These are phyloP conservation scores for Tylopilus subfusipes DNA, from an alignment of 768 basidiomycete species.

Conservation along the genomic window DNA sequence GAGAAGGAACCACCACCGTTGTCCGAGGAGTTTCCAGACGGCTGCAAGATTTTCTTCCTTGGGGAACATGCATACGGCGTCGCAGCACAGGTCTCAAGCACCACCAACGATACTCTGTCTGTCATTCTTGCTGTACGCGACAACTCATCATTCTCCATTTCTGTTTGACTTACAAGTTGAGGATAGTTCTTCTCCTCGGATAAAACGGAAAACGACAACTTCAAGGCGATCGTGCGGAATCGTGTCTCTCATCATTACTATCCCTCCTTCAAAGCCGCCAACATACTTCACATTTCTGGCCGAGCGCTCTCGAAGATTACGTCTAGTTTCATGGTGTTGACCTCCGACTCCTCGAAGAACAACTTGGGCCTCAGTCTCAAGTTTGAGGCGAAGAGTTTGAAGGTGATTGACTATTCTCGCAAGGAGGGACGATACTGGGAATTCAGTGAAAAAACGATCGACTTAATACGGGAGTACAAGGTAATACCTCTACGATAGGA, in stretches of 20 bases:
- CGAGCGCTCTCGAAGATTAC: conserved; percentile 87
- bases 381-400: conserved; percentile 90
- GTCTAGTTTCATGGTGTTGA: conserved; percentile 88
- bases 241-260: conserved; percentile 57
- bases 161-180: conserved; percentile 1
- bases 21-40: conserved; percentile 84
- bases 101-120: conserved; percentile 65
- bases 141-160: background rate
- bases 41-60: conserved; percentile 92
- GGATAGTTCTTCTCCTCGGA: conserved; percentile 84
- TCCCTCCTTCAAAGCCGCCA: conserved; percentile 76
- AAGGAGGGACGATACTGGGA: conserved; percentile 89
- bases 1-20: conserved; percentile 82
- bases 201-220: conserved; percentile 70
- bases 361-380: conserved; percentile 95
- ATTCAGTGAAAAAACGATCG: conserved; percentile 82
- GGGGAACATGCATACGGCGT: conserved; percentile 95
- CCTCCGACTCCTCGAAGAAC: conserved; percentile 69
- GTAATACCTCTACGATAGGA: conserved; percentile 29
- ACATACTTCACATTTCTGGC: conserved; percentile 68
- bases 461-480: conserved; percentile 82
- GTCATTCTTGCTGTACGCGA: conserved; percentile 79
- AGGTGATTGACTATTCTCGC: conserved; percentile 88
- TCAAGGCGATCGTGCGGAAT: conserved; percentile 61
- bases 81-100: conserved; percentile 81